Evolutionary conservation across 2,329 filamentous ascomycete species (phyloP).

Genomic region (Phyllosticta ampelicida): DNA sequence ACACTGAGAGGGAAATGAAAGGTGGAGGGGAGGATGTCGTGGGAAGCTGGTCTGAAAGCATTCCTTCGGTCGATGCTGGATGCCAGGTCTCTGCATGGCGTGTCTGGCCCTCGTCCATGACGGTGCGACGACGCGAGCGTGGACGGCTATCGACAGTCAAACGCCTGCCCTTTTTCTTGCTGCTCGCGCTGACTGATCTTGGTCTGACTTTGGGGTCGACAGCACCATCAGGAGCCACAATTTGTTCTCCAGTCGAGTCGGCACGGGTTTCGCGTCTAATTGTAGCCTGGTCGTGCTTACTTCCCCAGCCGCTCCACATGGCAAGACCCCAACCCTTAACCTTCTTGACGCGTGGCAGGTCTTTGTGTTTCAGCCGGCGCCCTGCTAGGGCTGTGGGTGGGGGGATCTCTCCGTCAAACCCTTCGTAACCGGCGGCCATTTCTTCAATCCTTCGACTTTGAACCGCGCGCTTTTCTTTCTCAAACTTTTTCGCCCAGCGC

Average conservation of each 20-base stretch:
- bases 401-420: constrained; percentile 61
- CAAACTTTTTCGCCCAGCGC: constrained; percentile 64
- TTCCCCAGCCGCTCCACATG: constrained; percentile 81
- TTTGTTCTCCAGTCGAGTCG: background rate
- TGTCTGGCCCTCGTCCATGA: constrained; percentile 25
- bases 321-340: constrained; percentile 63
- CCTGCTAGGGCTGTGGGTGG: constrained; percentile 77
- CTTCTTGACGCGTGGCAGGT: constrained; percentile 42
- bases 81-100: background rate
- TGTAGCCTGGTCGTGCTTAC: constrained; percentile 73
- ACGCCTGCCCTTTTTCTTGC: constrained; percentile 8
- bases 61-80: background rate
- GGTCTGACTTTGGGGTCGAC: background rate
- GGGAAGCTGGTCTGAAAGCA: background rate
- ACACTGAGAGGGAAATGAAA: background rate
- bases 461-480: constrained; percentile 56
- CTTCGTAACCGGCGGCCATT: constrained; percentile 53
- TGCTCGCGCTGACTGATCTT: constrained; percentile 7
- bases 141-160: constrained; percentile 12
- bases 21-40: background rate
- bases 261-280: constrained; percentile 30
- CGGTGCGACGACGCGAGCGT: constrained; percentile 21
- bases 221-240: background rate
- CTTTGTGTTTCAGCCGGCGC: constrained; percentile 44
- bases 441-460: constrained; percentile 66